phyloP scores from a whole-genome alignment of 768 basidiomycete species.

The Termitomyces heimii region DNA sequence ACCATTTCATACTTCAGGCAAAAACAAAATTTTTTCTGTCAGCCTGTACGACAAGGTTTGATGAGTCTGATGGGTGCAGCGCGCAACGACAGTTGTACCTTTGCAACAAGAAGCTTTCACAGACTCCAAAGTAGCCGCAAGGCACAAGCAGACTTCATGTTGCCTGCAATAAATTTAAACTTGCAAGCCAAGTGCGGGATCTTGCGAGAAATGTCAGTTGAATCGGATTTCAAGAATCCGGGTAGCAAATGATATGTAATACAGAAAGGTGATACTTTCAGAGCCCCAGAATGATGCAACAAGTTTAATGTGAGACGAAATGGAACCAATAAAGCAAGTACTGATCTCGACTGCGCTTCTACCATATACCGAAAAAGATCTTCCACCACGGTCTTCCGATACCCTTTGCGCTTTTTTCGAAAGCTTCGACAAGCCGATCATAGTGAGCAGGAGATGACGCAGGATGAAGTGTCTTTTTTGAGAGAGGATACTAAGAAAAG shows the following conservation, averaged over 20 bases:
- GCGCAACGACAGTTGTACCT: not conserved
- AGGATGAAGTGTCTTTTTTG: slow-evolving; percentile 58
- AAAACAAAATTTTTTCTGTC: not conserved
- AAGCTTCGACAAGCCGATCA: slow-evolving; percentile 63
- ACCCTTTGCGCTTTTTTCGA: slow-evolving; percentile 72
- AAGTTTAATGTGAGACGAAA: not conserved
- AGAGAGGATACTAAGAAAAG: slow-evolving; percentile 54
- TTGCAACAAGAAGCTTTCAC: not conserved
- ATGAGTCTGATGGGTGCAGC: slow-evolving; percentile 1
- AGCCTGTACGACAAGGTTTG: not conserved
- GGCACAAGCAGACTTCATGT: not conserved
- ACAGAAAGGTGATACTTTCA: not conserved
- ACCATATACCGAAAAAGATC: slow-evolving; percentile 74
- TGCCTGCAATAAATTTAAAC: not conserved
- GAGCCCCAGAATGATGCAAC: not conserved
- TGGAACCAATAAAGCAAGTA: not conserved
- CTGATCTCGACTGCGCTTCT: slow-evolving; percentile 12
- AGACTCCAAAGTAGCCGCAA: not conserved
- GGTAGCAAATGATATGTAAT: not conserved
- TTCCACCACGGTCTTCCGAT: slow-evolving; percentile 83
- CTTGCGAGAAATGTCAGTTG: slow-evolving; percentile 2
- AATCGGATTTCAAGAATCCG: slow-evolving; percentile 8
- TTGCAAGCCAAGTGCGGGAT: slow-evolving; percentile 5
- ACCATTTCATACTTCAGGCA: not conserved
- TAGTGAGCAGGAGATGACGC: slow-evolving; percentile 73